Evolutionary conservation across 2,329 filamentous ascomycete species (phyloP).

Genomic region (Microdochium trichocladiopsis): DNA sequence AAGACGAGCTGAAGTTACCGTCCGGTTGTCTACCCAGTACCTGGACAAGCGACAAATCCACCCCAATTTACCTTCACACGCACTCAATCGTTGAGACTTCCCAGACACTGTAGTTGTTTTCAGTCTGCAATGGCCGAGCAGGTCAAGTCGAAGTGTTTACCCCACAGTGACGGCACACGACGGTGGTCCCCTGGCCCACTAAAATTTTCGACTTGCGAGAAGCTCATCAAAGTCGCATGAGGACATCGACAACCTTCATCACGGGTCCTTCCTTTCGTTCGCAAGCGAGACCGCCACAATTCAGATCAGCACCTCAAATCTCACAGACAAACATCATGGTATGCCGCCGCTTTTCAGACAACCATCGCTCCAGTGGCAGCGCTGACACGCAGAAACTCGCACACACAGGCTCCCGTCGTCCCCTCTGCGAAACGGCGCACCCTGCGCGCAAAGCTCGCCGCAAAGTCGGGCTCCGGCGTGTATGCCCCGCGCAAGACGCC

Average conservation of each 20-base stretch:
- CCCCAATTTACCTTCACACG: too few species aligned
- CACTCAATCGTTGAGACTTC: too few species aligned
- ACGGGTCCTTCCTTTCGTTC: too few species aligned
- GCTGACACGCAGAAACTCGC: neutral
- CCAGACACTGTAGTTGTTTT: too few species aligned
- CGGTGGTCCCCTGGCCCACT: neutral
- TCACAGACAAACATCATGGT: neutral
- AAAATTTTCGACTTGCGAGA: neutral
- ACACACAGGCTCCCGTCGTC: slow-evolving; percentile 28
- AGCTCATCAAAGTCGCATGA: neutral
- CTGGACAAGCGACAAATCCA: too few species aligned
- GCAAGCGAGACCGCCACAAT: too few species aligned
- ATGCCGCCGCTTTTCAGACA: too few species aligned
- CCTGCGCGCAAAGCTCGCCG: slow-evolving; percentile 47
- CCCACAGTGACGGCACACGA: neutral
- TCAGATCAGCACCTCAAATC: too few species aligned
- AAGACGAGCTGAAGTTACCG: too few species aligned
- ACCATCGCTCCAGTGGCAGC: neutral
- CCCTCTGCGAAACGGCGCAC: slow-evolving; percentile 44
- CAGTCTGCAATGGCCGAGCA: too few species aligned
- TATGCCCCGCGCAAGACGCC: slow-evolving; percentile 44
- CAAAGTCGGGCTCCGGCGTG: slow-evolving; percentile 35
- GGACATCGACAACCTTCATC: neutral
- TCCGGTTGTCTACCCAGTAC: too few species aligned
- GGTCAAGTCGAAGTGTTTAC: too few species aligned